Base-by-base conservation (phyloP, 2,329 filamentous ascomycete species). In the Epichloe hybrida region DNA sequence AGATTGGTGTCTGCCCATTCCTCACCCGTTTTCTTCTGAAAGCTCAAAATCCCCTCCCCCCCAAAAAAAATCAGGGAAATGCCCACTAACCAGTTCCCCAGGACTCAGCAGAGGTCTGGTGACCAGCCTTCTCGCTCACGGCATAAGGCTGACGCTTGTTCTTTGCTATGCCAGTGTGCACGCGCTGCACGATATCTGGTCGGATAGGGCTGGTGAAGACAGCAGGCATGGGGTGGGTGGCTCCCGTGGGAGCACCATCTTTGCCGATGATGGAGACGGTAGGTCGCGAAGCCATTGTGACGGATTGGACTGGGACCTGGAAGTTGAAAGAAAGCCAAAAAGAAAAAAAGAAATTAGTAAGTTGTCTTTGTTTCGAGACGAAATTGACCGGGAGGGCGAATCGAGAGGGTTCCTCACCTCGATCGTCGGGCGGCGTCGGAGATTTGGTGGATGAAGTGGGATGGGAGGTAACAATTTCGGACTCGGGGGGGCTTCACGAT, bases 71-170 rank as follows among this genome's bases (percentile, higher is more conserved):
- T 2, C 20, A 17, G 20, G 31, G 3, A 12, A n/a, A 13, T n/a
- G 20, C 15, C 50, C 62, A 85, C 86, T 76, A 73, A 94, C 88
- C 91, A 79, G 91, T 97, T 84, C 91, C 91, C 93, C 93, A 98
- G 63, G 94, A 98, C 83, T 98, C 93, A 71, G 93, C 93, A 76
- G 88, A 95, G 72, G 93, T 98, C 81, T 98, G 93, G 80, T 98
- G 93, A 80, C 93, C 93, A 71, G 93, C 93, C 87, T 98, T 98
- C 86, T 97, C 91, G 85, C 89, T 95, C 81, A 98, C 93, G 69
- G 93, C 83, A 75, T 98, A 98, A 65, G 93, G 90, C 69, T 98
- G 93, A 73, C 93, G 86, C 85, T 95, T 96, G 85, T 98, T 98
- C 88, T 98, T 98, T 72, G 91, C 91, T 81, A 98, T 94, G 69